These are phyloP conservation scores for Nymphaea thermarum DNA, from an alignment of 164 flowering plant genomes.

Conservation along the genomic window DNA sequence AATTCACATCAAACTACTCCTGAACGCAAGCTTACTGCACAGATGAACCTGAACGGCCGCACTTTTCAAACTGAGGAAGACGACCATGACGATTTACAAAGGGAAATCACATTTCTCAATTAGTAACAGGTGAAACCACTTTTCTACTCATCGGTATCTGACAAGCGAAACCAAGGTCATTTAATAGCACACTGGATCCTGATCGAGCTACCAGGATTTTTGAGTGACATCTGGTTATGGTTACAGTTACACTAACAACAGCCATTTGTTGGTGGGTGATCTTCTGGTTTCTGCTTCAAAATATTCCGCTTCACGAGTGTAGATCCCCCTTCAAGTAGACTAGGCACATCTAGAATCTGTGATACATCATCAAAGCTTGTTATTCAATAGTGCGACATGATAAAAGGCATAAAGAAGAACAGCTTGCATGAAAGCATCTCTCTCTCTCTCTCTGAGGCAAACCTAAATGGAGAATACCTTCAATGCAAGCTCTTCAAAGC, in stretches of 20 bases:
- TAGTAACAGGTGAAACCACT: not conserved
- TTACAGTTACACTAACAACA: slow-evolving; percentile 36
- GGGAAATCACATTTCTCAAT: not conserved
- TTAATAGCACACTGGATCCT: not conserved
- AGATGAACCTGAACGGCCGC: not conserved
- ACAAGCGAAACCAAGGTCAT: not conserved
- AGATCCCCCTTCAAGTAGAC: slow-evolving; percentile 69
- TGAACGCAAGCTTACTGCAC: not conserved
- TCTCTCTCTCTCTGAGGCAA: not conserved
- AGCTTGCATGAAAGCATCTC: not conserved
- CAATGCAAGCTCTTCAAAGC: slow-evolving; percentile 60
- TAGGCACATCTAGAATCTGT: slow-evolving; percentile 73
- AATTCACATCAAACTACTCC: not conserved
- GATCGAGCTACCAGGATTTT: not conserved
- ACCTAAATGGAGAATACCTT: slow-evolving; percentile 31
- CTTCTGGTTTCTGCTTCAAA: slow-evolving; percentile 35
- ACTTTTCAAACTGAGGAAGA: not conserved
- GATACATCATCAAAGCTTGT: not conserved
- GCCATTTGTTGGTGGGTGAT: slow-evolving; percentile 16
- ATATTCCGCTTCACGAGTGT: slow-evolving; percentile 40
- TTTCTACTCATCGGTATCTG: not conserved
- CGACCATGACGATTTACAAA: not conserved
- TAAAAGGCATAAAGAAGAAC: not conserved
- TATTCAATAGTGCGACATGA: not conserved
- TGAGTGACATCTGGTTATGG: not conserved